Percentiles rank a stretch among this genome's conserved stretches.
Conservation (phyloP, 495 filamentous ascomycete species). For the Podospora sp. region DNA sequence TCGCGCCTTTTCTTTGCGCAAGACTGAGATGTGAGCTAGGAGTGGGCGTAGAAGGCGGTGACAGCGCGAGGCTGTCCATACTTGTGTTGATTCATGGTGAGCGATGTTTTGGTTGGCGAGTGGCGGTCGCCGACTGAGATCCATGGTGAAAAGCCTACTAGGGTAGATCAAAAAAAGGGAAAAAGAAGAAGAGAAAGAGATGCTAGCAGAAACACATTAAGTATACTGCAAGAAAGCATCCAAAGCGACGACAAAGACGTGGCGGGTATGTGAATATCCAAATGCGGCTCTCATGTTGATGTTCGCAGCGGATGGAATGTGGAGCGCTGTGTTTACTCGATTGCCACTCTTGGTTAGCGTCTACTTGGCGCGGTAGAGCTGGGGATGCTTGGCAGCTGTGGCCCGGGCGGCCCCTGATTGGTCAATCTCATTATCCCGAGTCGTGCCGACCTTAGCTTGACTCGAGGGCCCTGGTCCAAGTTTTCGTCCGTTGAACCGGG, state of each 20-base stretch:
- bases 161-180: background rate
- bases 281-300: slow-evolving; percentile 1
- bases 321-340: background rate
- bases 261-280: background rate
- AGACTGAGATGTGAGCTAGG: slow-evolving; percentile 52
- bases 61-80: slow-evolving; percentile 61
- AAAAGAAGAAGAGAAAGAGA: background rate
- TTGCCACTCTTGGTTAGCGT: slow-evolving; percentile 9
- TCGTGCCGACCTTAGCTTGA: slow-evolving; percentile 26
- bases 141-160: background rate
- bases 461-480: slow-evolving; percentile 23
- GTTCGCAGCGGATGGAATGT: background rate
- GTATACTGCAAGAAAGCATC: background rate
- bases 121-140: background rate
- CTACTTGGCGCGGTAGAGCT: background rate
- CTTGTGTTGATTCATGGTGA: slow-evolving; percentile 24
- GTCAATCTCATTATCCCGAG: slow-evolving; percentile 12
- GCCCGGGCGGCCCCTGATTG: background rate
- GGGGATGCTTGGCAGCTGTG: background rate
- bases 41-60: slow-evolving; percentile 59
- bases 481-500: slow-evolving; percentile 25
- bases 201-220: background rate
- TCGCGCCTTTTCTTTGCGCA: slow-evolving; percentile 46
- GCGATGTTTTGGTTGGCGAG: background rate
- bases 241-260: background rate